Evolutionary conservation across 2,329 filamentous ascomycete species (phyloP).

Genomic region (Beauveria sp.): DNA sequence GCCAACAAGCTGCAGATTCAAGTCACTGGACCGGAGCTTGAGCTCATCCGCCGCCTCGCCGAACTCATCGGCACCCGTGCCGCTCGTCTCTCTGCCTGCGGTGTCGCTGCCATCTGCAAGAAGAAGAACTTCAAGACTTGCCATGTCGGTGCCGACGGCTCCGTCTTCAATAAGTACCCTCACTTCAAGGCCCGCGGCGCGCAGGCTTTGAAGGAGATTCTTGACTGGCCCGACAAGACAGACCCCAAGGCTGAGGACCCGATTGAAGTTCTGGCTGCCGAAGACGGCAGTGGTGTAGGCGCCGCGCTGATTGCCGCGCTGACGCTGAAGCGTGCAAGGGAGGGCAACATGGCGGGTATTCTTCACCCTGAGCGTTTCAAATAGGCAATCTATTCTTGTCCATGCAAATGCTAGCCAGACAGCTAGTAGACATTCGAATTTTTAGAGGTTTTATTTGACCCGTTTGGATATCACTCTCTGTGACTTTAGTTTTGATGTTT

Average conservation of each 20-base stretch:
- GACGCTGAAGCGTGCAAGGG: constrained; percentile 56
- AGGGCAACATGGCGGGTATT: constrained; percentile 57
- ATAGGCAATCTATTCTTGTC: constrained; percentile 14
- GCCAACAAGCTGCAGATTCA: constrained; percentile 64
- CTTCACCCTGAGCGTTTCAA: constrained; percentile 57
- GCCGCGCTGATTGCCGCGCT: constrained; percentile 83
- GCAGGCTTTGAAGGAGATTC: constrained; percentile 82
- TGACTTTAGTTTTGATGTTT: not conserved
- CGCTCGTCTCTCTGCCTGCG: constrained; percentile 86
- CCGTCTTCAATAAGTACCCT: constrained; percentile 98
- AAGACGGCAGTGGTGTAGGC: constrained; percentile 96
- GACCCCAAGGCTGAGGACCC: constrained; percentile 70
- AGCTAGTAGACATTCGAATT: not conserved
- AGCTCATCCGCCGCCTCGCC: constrained; percentile 79
- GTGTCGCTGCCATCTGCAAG: constrained; percentile 91
- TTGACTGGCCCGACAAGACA: constrained; percentile 78
- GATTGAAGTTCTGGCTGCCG: constrained; percentile 78
- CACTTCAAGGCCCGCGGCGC: constrained; percentile 94
- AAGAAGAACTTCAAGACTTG: constrained; percentile 86
- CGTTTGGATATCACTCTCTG: not conserved
- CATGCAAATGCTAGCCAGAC: not conserved
- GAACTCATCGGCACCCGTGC: constrained; percentile 94
- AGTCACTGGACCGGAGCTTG: constrained; percentile 70
- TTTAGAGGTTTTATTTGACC: not conserved
- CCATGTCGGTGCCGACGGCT: constrained; percentile 94